Conservation (phyloP, 2,329 filamentous ascomycete genomes). For the Pseudogymnoascus sp. region DNA sequence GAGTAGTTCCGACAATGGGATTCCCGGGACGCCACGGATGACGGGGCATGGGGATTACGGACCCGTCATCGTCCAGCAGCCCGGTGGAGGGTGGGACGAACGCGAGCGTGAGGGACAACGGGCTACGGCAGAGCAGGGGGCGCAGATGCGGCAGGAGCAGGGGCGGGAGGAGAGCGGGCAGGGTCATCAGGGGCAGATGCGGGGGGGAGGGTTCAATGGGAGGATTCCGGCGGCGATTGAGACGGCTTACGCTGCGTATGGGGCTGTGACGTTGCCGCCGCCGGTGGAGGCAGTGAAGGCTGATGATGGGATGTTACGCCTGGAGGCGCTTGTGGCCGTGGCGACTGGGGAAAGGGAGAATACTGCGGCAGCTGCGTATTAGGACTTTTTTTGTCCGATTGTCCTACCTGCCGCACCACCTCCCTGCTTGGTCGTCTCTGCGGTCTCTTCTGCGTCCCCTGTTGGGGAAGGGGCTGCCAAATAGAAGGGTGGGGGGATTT, state of each 20-base stretch:
- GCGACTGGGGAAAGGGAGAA: conserved; percentile 46
- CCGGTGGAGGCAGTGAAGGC: conserved; percentile 12
- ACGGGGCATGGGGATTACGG: neutral
- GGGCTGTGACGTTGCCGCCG: neutral
- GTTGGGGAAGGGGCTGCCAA: neutral
- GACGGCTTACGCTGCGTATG: neutral
- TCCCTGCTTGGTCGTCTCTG: neutral
- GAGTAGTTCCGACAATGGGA: conserved; percentile 44
- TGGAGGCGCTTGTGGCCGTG: conserved; percentile 57
- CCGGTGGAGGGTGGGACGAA: neutral
- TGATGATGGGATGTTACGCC: conserved; percentile 42
- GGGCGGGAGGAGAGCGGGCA: neutral
- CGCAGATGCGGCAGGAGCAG: neutral
- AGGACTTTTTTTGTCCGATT: neutral
- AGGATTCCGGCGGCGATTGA: neutral
- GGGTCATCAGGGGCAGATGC: neutral
- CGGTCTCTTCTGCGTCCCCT: neutral
- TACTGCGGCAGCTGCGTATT: conserved; percentile 27
- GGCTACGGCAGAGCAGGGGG: neutral
- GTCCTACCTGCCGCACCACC: neutral
- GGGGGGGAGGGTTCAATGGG: neutral
- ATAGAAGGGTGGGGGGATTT: neutral
- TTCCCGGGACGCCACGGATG: conserved; percentile 40
- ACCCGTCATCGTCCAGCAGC: neutral
- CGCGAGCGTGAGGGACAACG: neutral